These are phyloP conservation scores for Gymnopilus junonius DNA, from an alignment of 768 basidiomycete genomes.

Conservation along the genomic window DNA sequence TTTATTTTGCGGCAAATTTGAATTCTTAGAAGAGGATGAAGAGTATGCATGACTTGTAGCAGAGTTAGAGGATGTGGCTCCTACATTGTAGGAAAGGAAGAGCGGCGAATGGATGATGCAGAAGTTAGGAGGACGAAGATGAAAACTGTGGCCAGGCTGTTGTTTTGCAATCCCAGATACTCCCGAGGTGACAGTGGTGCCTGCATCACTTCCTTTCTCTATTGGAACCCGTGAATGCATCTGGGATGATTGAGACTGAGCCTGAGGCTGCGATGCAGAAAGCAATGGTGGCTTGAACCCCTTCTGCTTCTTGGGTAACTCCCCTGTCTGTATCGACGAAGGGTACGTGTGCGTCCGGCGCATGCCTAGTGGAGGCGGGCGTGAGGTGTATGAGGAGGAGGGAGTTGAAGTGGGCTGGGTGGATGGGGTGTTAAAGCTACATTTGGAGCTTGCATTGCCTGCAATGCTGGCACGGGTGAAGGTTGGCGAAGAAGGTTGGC, in stretches of 20 bases:
- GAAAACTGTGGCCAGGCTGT: neutral
- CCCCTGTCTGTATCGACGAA: constrained; percentile 12
- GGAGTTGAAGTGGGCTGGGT: constrained; percentile 17
- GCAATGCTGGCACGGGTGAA: neutral
- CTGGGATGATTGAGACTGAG: neutral
- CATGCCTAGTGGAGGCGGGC: constrained; percentile 43
- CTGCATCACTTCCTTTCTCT: neutral
- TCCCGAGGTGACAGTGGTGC: neutral
- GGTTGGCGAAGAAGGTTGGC: neutral
- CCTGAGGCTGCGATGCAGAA: constrained; percentile 21
- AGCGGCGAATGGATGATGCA: neutral
- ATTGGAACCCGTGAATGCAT: neutral
- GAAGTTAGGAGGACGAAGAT: neutral
- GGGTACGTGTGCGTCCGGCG: constrained; percentile 35
- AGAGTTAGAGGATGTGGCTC: neutral
- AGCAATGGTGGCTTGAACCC: constrained; percentile 42
- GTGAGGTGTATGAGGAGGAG: constrained; percentile 21
- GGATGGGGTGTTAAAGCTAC: constrained; percentile 8
- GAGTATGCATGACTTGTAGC: neutral
- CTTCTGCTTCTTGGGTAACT: constrained; percentile 36
- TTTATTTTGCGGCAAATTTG: neutral
- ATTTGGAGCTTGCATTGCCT: constrained; percentile 3
- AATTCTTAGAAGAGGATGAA: neutral
- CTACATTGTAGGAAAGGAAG: neutral
- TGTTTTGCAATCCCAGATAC: neutral